These are phyloP conservation scores for Alternaria solani DNA, from an alignment of 2,329 filamentous ascomycete genomes.

Conservation along the genomic window DNA sequence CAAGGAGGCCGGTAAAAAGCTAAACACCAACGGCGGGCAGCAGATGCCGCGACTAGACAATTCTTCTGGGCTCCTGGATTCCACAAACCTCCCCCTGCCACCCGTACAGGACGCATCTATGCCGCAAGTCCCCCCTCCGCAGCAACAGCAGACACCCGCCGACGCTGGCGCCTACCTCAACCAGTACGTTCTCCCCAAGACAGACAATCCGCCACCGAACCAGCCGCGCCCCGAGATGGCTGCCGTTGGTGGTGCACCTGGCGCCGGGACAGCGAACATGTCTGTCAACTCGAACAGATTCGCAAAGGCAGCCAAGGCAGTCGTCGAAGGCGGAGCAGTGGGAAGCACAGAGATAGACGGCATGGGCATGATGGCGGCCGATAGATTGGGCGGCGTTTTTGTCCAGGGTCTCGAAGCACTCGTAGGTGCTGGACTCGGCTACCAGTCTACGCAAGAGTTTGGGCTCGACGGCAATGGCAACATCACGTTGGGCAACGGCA, in stretches of 20 bases:
- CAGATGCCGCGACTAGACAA: conserved; percentile 39
- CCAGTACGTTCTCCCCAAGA: conserved; percentile 48
- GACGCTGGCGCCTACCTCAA: conserved; percentile 47
- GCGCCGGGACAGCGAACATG: conserved; percentile 40
- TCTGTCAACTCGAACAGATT: conserved; percentile 43
- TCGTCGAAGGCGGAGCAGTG: conserved; percentile 44
- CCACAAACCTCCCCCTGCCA: conserved; percentile 33
- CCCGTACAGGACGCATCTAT: conserved; percentile 30
- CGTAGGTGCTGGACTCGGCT: conserved; percentile 43
- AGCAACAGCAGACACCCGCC: conserved; percentile 42
- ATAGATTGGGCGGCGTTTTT: conserved; percentile 46
- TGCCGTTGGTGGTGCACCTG: conserved; percentile 46
- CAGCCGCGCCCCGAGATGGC: conserved; percentile 47
- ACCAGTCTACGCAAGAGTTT: conserved; percentile 33
- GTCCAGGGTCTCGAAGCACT: conserved; percentile 48
- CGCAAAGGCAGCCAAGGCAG: conserved; percentile 45
- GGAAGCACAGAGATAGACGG: conserved; percentile 44
- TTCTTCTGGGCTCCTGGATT: conserved; percentile 30
- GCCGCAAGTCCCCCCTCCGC: conserved; percentile 24
- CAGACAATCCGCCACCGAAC: conserved; percentile 44
- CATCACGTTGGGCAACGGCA: conserved; percentile 21
- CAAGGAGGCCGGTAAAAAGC: conserved; percentile 47
- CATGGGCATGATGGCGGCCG: conserved; percentile 45
- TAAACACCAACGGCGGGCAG: conserved; percentile 36
- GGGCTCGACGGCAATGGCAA: conserved; percentile 35